These are phyloP conservation scores for Trametes sp. DNA, from an alignment of 1,284 basidiomycete species.

Conservation along the genomic window DNA sequence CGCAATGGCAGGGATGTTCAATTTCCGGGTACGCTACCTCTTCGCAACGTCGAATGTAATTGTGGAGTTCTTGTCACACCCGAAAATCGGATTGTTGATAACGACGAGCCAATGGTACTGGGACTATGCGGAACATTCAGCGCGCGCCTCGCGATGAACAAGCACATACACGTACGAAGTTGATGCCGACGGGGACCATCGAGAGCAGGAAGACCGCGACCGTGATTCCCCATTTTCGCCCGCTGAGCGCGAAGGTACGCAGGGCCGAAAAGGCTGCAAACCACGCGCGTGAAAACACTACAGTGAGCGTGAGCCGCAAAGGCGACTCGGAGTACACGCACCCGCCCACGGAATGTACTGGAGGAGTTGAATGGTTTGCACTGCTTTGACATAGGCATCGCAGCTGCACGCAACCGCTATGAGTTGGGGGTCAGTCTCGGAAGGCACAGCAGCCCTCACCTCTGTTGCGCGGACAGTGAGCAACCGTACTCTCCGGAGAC, in stretches of 20 bases:
- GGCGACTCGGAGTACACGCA: not conserved
- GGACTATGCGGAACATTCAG: not conserved
- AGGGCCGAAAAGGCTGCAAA: conserved; percentile 9
- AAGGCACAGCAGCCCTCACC: not conserved
- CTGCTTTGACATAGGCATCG: conserved; percentile 5
- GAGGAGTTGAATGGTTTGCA: conserved; percentile 11
- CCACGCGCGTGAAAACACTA: not conserved
- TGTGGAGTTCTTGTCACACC: conserved; percentile 8
- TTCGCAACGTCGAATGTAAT: conserved; percentile 10
- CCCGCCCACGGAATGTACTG: conserved; percentile 18
- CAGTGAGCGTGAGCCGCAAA: not conserved
- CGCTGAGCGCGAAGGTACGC: conserved; percentile 10
- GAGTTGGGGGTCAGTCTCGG: not conserved
- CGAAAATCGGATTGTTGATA: conserved; percentile 4
- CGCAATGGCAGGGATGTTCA: too few species aligned
- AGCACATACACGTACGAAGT: conserved; percentile 1
- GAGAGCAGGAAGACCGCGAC: conserved; percentile 11
- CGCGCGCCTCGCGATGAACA: not conserved
- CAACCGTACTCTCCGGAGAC: too few species aligned
- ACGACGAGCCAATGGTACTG: conserved; percentile 18
- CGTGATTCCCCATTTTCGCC: not conserved
- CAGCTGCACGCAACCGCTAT: not conserved
- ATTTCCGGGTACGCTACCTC: not conserved
- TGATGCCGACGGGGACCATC: conserved; percentile 11
- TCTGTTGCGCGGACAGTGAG: not conserved